Evolutionary conservation across 208 protist species (phyloP).

Genomic region (Leishmania aethiopica): DNA sequence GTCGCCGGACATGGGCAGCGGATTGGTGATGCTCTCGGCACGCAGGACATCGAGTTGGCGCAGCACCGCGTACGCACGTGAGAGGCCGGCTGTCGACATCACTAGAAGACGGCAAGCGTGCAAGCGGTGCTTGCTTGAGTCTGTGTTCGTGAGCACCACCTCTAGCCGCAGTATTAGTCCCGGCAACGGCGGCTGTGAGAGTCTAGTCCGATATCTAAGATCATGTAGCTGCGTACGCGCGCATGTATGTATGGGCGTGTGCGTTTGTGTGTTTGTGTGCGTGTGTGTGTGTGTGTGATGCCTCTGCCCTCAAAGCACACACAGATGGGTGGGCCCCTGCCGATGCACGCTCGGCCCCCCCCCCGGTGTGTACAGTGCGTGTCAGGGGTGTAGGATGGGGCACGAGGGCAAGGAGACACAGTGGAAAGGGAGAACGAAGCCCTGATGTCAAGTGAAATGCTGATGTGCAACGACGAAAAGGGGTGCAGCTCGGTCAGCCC

Average conservation of each 20-base stretch:
- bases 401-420: background rate
- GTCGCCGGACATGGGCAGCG: constrained; percentile 15
- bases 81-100: constrained; percentile 47
- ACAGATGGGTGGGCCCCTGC: background rate
- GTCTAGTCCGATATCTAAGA: background rate
- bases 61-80: constrained; percentile 70
- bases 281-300: background rate
- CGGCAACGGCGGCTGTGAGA: background rate
- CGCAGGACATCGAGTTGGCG: constrained; percentile 61
- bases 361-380: background rate
- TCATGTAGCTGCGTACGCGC: background rate
- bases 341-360: background rate
- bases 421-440: background rate
- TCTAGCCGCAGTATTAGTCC: background rate
- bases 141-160: background rate
- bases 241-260: background rate
- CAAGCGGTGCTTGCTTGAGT: background rate
- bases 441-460: background rate
- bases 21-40: constrained; percentile 47
- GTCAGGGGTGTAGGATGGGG: background rate
- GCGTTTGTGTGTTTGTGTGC: background rate
- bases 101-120: background rate
- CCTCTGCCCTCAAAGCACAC: background rate
- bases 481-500: background rate
- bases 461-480: background rate